Evolutionary conservation across 169 alveolate species (phyloP).

Genomic region (Neospora caninum): DNA sequence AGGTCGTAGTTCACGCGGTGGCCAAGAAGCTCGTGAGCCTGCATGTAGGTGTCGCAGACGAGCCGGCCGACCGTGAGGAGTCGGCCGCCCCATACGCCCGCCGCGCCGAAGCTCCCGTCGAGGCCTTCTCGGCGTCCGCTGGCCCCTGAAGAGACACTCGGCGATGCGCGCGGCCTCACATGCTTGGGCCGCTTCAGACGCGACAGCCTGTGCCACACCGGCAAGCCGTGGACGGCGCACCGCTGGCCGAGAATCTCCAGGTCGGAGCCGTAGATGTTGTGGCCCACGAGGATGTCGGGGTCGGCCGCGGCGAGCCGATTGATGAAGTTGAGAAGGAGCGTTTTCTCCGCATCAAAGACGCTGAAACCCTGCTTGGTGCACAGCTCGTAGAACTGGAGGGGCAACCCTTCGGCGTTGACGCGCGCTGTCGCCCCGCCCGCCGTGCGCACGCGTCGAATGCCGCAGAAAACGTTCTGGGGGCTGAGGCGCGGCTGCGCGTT

Average conservation of each 20-base stretch:
- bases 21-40: constrained; percentile 71
- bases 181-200: constrained; percentile 49
- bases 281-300: constrained; percentile 69
- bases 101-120: not conserved
- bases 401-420: constrained; percentile 26
- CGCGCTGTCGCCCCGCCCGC: constrained; percentile 34
- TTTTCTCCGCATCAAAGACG: constrained; percentile 44
- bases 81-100: constrained; percentile 66
- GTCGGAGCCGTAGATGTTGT: constrained; percentile 51
- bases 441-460: constrained; percentile 36
- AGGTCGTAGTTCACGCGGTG: constrained; percentile 71
- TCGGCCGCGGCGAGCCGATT: constrained; percentile 51
- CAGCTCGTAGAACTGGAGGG: constrained; percentile 17
- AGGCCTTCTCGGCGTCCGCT: not conserved
- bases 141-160: not conserved
- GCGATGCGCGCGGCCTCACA: not conserved
- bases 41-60: constrained; percentile 75
- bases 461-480: constrained; percentile 37
- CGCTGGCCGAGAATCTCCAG: constrained; percentile 56
- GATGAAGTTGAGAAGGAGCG: constrained; percentile 26
- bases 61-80: constrained; percentile 73
- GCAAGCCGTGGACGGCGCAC: constrained; percentile 40
- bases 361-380: constrained; percentile 25
- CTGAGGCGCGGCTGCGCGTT: constrained; percentile 39
- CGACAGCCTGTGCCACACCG: constrained; percentile 61